These are phyloP conservation scores for Zygoascus meyerae DNA, from an alignment of 1,139 yeast genomes.

Conservation along the genomic window DNA sequence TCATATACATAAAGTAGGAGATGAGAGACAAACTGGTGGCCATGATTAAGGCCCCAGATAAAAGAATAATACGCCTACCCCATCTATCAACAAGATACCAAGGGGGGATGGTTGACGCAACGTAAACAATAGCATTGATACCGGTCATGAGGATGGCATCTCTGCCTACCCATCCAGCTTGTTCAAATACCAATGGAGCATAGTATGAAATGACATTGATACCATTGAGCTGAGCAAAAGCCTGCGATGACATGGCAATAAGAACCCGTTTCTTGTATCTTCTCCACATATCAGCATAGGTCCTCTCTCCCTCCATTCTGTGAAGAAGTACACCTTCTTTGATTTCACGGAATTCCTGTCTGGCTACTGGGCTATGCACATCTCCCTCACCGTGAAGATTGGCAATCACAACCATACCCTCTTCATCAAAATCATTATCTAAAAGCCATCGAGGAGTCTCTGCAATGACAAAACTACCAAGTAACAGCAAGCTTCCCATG, in stretches of 20 bases:
- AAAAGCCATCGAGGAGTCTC: conserved; percentile 89
- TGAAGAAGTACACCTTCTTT: conserved; percentile 74
- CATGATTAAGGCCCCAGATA: conserved; percentile 77
- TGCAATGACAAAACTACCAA: conserved; percentile 72
- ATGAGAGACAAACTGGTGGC: conserved; percentile 61
- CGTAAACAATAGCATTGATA: conserved; percentile 71
- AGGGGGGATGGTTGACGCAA: conserved; percentile 75
- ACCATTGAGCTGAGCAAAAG: conserved; percentile 91
- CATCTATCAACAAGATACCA: conserved; percentile 87
- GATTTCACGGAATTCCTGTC: conserved; percentile 66
- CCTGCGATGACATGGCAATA: conserved; percentile 84
- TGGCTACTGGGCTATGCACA: conserved; percentile 49
- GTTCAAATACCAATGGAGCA: conserved; percentile 90
- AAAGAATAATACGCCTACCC: conserved; percentile 81
- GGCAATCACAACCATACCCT: conserved; percentile 80
- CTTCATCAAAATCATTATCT: conserved; percentile 83
- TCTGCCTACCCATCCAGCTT: conserved; percentile 91
- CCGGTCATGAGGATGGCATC: conserved; percentile 91
- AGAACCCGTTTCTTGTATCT: conserved; percentile 71
- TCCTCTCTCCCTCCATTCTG: conserved; percentile 70
- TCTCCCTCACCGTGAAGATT: conserved; percentile 67
- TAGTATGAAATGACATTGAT: conserved; percentile 88
- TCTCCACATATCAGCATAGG: conserved; percentile 64
- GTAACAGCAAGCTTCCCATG: conserved; percentile 61
- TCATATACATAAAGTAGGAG: conserved; percentile 58